Evolutionary conservation across 1,139 yeast genomes (phyloP).

Genomic region (Kazachstania sp.): DNA sequence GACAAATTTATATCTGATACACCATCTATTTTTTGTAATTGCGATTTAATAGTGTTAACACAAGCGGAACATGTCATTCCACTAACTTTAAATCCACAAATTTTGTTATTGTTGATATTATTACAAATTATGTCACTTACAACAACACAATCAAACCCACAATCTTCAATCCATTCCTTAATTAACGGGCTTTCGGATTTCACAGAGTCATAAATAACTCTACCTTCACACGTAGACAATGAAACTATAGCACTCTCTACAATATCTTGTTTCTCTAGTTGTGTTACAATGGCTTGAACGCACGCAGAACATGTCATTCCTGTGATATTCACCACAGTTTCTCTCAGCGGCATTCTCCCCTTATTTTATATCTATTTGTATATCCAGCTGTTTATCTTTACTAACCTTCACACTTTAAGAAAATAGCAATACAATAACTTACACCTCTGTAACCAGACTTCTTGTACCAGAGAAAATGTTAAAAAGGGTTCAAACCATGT

Average conservation of each 20-base stretch:
- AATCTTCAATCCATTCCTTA: conserved; percentile 51
- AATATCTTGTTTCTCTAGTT: conserved; percentile 42
- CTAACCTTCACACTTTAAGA: too few species aligned
- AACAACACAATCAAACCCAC: conserved; percentile 40
- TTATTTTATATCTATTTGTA: not conserved
- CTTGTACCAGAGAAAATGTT: too few species aligned
- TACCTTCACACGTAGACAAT: conserved; percentile 65
- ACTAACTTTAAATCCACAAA: conserved; percentile 22
- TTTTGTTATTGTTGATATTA: conserved; percentile 1
- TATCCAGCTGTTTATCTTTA: too few species aligned
- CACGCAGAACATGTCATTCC: conserved; percentile 95
- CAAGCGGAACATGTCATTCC: conserved; percentile 94
- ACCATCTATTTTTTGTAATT: conserved; percentile 39
- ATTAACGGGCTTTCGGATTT: conserved; percentile 34
- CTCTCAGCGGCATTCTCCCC: conserved; percentile 1
- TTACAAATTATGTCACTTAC: conserved; percentile 8
- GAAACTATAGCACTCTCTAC: conserved; percentile 53
- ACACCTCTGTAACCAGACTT: too few species aligned
- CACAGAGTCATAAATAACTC: conserved; percentile 39
- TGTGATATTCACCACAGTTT: conserved; percentile 27
- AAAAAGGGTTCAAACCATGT: too few species aligned
- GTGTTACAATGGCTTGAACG: conserved; percentile 51
- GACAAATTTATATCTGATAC: conserved; percentile 47
- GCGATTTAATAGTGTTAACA: conserved; percentile 52
- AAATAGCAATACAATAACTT: too few species aligned